Base-by-base conservation (phyloP, 2,329 filamentous ascomycete species). In the Neoascochyta sp. region DNA sequence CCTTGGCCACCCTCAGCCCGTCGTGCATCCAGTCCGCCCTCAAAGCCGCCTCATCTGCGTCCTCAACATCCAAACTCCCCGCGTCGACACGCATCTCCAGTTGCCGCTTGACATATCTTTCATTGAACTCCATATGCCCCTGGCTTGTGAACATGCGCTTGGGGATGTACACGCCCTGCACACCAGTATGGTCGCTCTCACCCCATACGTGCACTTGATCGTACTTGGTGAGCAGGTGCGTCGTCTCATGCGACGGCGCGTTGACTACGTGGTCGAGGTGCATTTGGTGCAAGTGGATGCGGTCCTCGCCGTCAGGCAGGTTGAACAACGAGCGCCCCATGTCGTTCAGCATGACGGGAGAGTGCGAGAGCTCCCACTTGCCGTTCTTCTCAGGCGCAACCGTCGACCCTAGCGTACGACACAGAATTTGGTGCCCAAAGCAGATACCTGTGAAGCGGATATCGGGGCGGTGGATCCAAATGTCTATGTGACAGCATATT, bases 381-480 rank as follows among this genome's bases (percentile, higher is more conserved):
- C 55, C 56, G 14, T 60, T 53, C 6, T 60, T 48, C 11, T 62
- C 50, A 3, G 60, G 51, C 16, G 60, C 50, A 10, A 71, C 59
- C 9, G 43, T 50, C 4, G 63, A 57, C 5, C 68, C 68, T 1
- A 71, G 60, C 2, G 62, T 54, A 12, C 68, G 65, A 16, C 60
- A 65, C 9, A 72, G 60, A 11, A 71, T 53, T 41, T 71, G 68
- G 29, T 72, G 68, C 10, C 68, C 68, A 35, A 71, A 72, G 36
- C 68, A 72, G 20, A 71, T 65, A 11, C 68, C 68, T 7, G 63
- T 57, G 41, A 70, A 69, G 18, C 69, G 68, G 25, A 77, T 71
- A 12, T 73, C 66, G 2, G 73, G 72, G 2, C 71, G 63, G 4
- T 62, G 52, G 5, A 55, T 51, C 74, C 73, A 79, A 4, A 78